phyloP scores from a whole-genome alignment of 2,329 filamentous ascomycete genomes.

The Ophiostoma populinum region DNA sequence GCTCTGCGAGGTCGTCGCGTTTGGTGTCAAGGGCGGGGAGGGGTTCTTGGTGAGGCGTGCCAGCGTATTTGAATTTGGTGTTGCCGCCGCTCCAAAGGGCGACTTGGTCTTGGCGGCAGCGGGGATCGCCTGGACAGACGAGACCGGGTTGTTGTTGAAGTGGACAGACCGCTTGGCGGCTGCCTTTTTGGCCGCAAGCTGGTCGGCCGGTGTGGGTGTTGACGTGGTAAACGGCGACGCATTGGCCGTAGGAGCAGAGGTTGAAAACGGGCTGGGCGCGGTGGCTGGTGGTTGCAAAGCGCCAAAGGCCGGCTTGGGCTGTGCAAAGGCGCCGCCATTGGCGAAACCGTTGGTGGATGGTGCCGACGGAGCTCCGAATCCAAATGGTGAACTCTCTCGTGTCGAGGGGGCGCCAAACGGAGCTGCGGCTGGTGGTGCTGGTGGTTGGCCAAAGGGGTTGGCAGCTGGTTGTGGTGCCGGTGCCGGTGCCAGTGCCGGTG shows the following conservation, averaged over 20 bases:
- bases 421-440: not conserved
- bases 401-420: constrained; percentile 3
- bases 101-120: not conserved
- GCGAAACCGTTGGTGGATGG: too few species aligned
- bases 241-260: too few species aligned
- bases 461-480: not conserved
- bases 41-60: not conserved
- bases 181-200: not conserved
- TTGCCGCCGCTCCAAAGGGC: not conserved
- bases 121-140: not conserved
- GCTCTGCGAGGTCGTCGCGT: constrained; percentile 4
- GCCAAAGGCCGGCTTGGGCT: not conserved
- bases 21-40: not conserved
- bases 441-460: not conserved
- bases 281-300: too few species aligned
- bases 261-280: too few species aligned
- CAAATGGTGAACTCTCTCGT: too few species aligned
- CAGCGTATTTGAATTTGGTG: not conserved
- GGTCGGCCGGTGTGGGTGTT: not conserved
- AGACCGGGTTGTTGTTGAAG: constrained; percentile 3
- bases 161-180: constrained; percentile 5
- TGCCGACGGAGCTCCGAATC: too few species aligned
- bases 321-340: too few species aligned
- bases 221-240: not conserved
- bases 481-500: constrained; percentile 2